These are phyloP conservation scores for Mycena pura DNA, from an alignment of 768 basidiomycete species.

Conservation along the genomic window DNA sequence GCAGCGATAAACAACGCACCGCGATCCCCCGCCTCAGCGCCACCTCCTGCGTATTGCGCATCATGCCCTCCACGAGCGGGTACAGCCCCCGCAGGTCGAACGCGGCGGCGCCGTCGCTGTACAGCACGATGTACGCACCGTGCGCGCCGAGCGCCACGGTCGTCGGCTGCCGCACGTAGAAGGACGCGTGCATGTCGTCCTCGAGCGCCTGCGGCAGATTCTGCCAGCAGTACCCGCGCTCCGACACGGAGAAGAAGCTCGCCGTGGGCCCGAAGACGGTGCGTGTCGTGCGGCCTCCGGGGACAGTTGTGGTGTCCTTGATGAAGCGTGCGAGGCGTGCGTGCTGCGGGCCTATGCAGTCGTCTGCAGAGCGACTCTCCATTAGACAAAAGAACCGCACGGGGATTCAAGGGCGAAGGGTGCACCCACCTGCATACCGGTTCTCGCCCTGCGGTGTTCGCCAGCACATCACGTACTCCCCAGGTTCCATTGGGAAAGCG, in stretches of 20 bases:
- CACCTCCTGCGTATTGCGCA: conserved; percentile 3
- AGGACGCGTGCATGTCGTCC: conserved; percentile 5
- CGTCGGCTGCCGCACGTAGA: neutral
- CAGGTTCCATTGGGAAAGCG: conserved; percentile 17
- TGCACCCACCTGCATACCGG: conserved; percentile 8
- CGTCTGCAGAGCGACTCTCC: neutral
- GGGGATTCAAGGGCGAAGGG: neutral
- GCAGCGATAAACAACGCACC: too few species aligned
- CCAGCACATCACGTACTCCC: conserved; percentile 6
- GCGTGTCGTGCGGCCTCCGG: conserved; percentile 1
- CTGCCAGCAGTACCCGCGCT: conserved; percentile 13
- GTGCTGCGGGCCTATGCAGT: conserved; percentile 1
- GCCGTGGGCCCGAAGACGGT: conserved; percentile 11
- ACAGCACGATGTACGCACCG: conserved; percentile 16
- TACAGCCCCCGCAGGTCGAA: conserved; percentile 16
- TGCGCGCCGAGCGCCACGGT: conserved; percentile 12
- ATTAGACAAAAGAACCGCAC: too few species aligned
- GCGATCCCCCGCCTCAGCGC: conserved; percentile 1
- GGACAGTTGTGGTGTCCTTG: neutral
- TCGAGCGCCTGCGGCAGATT: conserved; percentile 7
- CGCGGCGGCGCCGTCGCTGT: conserved; percentile 14
- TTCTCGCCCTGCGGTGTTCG: neutral
- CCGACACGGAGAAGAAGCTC: conserved; percentile 17
- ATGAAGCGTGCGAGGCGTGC: conserved; percentile 10
- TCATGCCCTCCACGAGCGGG: conserved; percentile 8